Conservation (phyloP, 2,329 filamentous ascomycete genomes). For the Cladosporium sp. region DNA sequence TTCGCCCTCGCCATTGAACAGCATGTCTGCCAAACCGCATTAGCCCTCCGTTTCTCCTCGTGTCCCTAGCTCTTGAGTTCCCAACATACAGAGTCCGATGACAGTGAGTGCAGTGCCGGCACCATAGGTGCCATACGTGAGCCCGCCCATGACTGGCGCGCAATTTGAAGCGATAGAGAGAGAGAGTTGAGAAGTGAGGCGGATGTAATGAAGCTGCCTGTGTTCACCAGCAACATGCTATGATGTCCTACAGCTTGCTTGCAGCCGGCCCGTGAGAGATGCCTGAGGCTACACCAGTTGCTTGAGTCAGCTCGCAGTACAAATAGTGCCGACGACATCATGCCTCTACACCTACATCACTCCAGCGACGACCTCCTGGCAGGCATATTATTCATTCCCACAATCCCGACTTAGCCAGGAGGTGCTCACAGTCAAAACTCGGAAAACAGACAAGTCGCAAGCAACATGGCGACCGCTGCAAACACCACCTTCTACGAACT, state of each 20-base stretch:
- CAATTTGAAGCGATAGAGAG: background rate
- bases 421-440: background rate
- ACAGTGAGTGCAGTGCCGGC: slow-evolving; percentile 31
- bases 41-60: slow-evolving; percentile 22
- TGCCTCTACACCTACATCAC: background rate
- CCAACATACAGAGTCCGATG: slow-evolving; percentile 34
- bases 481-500: slow-evolving; percentile 75
- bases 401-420: slow-evolving; percentile 4
- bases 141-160: slow-evolving; percentile 27
- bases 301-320: slow-evolving; percentile 6
- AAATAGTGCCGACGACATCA: slow-evolving; percentile 4
- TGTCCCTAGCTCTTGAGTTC: slow-evolving; percentile 2
- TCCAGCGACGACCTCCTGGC: slow-evolving; percentile 9
- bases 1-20: slow-evolving; percentile 95
- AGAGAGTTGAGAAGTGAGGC: slow-evolving; percentile 1
- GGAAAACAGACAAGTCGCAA: too few relatives aligned
- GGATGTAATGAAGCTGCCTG: slow-evolving; percentile 14
- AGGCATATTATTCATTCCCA: background rate
- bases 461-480: slow-evolving; percentile 16
- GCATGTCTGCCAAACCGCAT: slow-evolving; percentile 69
- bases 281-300: background rate
- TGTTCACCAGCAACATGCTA: background rate
- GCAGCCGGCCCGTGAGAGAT: background rate
- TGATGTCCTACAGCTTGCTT: slow-evolving; percentile 4
- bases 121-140: slow-evolving; percentile 35